Evolutionary conservation across 169 alveolate genomes (phyloP).

Genomic region (Babesia caballi): DNA sequence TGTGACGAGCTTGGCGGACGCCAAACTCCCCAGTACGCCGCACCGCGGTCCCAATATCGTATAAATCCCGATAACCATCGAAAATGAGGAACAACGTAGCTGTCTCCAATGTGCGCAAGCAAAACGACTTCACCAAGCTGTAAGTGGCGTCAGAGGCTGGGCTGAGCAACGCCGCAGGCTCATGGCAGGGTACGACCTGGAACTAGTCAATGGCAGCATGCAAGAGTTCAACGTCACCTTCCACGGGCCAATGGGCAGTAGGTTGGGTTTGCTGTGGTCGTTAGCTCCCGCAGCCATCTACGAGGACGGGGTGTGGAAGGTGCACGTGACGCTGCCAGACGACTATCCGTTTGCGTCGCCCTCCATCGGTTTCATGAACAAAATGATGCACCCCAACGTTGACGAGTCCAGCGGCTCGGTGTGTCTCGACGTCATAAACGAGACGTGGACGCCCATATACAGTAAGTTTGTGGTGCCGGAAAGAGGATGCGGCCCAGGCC

Average conservation of each 20-base stretch:
- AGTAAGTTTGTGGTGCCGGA: conserved; percentile 49
- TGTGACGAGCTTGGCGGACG: no score
- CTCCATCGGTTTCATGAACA: conserved; percentile 92
- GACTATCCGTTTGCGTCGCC: conserved; percentile 96
- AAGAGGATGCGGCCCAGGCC: background rate
- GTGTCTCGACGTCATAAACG: conserved; percentile 95
- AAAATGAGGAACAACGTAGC: conserved; percentile 1
- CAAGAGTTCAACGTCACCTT: conserved; percentile 78
- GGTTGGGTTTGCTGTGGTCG: background rate
- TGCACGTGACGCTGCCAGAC: conserved; percentile 93
- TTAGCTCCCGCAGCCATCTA: conserved; percentile 72
- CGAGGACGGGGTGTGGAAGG: conserved; percentile 87
- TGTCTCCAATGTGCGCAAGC: conserved; percentile 61
- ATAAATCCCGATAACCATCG: no score
- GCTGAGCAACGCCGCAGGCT: conserved; percentile 27
- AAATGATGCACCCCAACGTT: conserved; percentile 92
- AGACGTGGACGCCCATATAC: conserved; percentile 97
- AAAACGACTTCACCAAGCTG: conserved; percentile 78
- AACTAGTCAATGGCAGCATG: conserved; percentile 74
- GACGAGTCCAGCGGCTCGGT: conserved; percentile 96
- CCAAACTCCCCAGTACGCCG: no score
- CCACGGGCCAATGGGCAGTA: conserved; percentile 80
- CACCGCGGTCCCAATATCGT: no score
- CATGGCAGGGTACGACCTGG: conserved; percentile 80
- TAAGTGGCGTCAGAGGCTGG: conserved; percentile 30